Base-by-base conservation (phyloP, 2,329 filamentous ascomycete species). In the Hypoxylon sp. region DNA sequence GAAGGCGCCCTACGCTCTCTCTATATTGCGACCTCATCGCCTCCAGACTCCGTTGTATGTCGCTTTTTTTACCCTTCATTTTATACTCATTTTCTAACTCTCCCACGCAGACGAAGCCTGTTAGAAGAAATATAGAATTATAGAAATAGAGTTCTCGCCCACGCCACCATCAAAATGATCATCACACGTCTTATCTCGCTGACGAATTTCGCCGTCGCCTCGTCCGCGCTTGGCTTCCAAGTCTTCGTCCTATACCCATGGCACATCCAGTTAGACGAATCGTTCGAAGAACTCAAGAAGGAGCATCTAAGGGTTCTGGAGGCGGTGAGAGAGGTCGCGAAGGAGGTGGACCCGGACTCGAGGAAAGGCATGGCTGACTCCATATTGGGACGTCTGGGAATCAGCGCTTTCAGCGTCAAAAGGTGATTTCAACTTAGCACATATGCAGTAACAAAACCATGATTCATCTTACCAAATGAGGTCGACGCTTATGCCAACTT, bases 211-310 rank as follows among this genome's bases (percentile, higher is more conserved):
- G 75, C 85, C 70, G 87, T 92, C 67, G 90, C 89, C 58, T 85
- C 84, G 31, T 90, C 88, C 3, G 90, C 90, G 0, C 83, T 92
- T 35, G 83, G 82, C 37, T 92, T 92, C 78, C 90, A 92, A 79
- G 88, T 91, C 54, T 89, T 88, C 72, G 90, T 92, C 42, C 82
- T 92, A 10, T 92, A 92, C 78, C 90, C 90, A 1, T 92, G 90
- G 90, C 90, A 92, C 78, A 85, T 90, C 73, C 82, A 90, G 75
- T 81, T 92, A 5, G 87, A 91, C 69, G 83, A 86, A 19, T 86
- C 87, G 66, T 91, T 92, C 73, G 82, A 87, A 61, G 80, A 83
- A 10, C 79, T 91, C 24, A 89, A 87, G 75, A 83, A 82, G 63
- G 88, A 91, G 71, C 87, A 91, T 70, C 72, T 84, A 14, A 78